A percentile compares a stretch with the other conserved stretches of the same genome.
phyloP scores from a whole-genome alignment of 495 filamentous ascomycete species.

The Durotheca rogersii region DNA sequence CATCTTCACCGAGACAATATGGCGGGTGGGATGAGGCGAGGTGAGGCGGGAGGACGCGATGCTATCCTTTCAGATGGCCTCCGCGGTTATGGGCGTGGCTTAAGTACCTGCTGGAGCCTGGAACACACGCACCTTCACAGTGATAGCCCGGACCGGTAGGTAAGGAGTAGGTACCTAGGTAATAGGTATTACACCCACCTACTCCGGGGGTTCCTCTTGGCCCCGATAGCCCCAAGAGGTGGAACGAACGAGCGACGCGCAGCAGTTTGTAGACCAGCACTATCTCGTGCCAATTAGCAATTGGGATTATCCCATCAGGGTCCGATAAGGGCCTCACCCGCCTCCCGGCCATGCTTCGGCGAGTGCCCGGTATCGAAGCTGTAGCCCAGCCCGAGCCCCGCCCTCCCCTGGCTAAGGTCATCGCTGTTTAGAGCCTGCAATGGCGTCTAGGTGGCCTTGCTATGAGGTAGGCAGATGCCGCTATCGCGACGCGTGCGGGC shows the following conservation, averaged over 20 bases:
- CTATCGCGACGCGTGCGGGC: no score
- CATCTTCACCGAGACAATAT: slow-evolving; percentile 20
- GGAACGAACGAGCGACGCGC: no score
- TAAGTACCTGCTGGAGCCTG: slow-evolving; percentile 12
- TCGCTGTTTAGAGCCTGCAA: no score
- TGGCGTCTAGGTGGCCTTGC: no score
- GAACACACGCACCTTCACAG: slow-evolving; percentile 8
- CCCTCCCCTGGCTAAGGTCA: slow-evolving; percentile 5
- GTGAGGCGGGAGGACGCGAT: neutral
- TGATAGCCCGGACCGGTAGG: neutral
- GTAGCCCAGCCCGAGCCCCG: slow-evolving; percentile 17
- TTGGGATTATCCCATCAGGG: slow-evolving; percentile 20
- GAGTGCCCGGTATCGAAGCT: slow-evolving; percentile 8
- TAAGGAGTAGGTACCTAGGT: no score
- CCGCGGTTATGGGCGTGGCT: neutral
- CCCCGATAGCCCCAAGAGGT: slow-evolving; percentile 7
- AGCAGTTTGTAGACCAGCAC: neutral
- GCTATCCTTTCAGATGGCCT: no score
- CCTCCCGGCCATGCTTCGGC: slow-evolving; percentile 10
- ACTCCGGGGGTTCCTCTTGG: no score
- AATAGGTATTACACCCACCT: no score
- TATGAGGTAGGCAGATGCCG: no score
- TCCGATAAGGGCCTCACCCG: slow-evolving; percentile 23
- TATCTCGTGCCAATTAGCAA: slow-evolving; percentile 31
- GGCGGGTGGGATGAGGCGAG: neutral